Conservation (phyloP, 202 grass and related monocot species). For the Alloteropsis angusta region DNA sequence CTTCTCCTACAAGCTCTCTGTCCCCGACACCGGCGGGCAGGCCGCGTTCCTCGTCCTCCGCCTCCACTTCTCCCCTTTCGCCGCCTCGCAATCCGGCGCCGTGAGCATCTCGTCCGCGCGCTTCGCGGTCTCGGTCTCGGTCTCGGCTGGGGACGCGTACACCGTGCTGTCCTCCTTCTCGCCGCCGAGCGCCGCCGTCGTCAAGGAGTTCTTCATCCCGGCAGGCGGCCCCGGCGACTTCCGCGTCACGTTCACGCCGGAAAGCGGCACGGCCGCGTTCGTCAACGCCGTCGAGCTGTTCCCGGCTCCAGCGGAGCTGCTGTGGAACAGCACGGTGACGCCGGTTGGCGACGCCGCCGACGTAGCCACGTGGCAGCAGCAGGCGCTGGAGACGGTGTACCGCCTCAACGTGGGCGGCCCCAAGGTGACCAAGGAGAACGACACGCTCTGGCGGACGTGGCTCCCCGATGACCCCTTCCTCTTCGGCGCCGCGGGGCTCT, state of each 20-base stretch:
- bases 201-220: conserved; percentile 77
- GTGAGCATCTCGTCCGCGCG: conserved; percentile 16
- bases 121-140: conserved; percentile 39
- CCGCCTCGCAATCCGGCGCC: neutral
- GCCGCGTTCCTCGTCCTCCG: conserved; percentile 46
- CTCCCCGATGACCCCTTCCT: conserved; percentile 49
- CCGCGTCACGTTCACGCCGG: conserved; percentile 35
- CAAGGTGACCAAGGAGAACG: conserved; percentile 21
- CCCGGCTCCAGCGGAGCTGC: conserved; percentile 43
- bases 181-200: conserved; percentile 17
- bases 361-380: neutral
- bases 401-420: conserved; percentile 62
- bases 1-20: conserved; percentile 27
- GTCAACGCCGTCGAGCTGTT: conserved; percentile 83
- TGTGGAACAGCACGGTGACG: neutral
- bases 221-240: neutral
- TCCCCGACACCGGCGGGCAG: neutral
- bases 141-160: conserved; percentile 22
- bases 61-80: conserved; percentile 71
- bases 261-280: conserved; percentile 30
- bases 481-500: neutral
- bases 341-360: neutral
- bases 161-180: conserved; percentile 34
- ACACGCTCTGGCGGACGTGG: conserved; percentile 77
- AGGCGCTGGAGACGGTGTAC: conserved; percentile 44